Conservation (phyloP, 2,329 filamentous ascomycete genomes). For the Aureobasidium sp. region DNA sequence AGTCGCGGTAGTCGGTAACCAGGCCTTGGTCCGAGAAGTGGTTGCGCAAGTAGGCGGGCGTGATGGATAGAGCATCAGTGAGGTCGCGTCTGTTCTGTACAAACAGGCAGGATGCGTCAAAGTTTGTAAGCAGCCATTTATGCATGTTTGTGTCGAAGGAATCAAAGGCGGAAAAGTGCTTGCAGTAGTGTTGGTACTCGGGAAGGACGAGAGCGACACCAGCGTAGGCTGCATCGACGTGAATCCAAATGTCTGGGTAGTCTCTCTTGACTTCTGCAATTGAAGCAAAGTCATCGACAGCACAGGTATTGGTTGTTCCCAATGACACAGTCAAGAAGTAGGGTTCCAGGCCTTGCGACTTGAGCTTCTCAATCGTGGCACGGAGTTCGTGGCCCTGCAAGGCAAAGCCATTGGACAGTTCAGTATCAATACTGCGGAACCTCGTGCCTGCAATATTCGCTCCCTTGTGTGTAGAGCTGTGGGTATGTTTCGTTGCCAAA, state of each 20-base stretch:
- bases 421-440: constrained; percentile 62
- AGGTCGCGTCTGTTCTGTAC: constrained; percentile 69
- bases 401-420: constrained; percentile 57
- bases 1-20: constrained; percentile 93
- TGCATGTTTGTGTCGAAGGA: constrained; percentile 95
- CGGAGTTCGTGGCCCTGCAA: constrained; percentile 61
- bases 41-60: constrained; percentile 77
- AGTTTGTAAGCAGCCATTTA: constrained; percentile 95
- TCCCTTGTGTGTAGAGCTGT: constrained; percentile 81
- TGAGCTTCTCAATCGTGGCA: constrained; percentile 56
- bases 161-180: constrained; percentile 62
- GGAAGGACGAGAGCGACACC: constrained; percentile 76
- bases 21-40: constrained; percentile 70
- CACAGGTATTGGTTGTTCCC: constrained; percentile 83
- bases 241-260: constrained; percentile 70
- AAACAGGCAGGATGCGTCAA: constrained; percentile 76
- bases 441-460: constrained; percentile 81
- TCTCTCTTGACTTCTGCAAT: constrained; percentile 53
- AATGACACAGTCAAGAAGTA: constrained; percentile 81
- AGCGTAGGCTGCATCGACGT: constrained; percentile 89
- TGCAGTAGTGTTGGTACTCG: constrained; percentile 65
- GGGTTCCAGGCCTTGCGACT: constrained; percentile 64
- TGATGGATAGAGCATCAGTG: constrained; percentile 71
- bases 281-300: constrained; percentile 71
- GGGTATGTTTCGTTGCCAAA: constrained; percentile 69